Percentiles rank a stretch among this genome's conserved stretches.
Evolutionary conservation across 2,329 filamentous ascomycete species (phyloP).

Genomic region (Penicillium crustosum): DNA sequence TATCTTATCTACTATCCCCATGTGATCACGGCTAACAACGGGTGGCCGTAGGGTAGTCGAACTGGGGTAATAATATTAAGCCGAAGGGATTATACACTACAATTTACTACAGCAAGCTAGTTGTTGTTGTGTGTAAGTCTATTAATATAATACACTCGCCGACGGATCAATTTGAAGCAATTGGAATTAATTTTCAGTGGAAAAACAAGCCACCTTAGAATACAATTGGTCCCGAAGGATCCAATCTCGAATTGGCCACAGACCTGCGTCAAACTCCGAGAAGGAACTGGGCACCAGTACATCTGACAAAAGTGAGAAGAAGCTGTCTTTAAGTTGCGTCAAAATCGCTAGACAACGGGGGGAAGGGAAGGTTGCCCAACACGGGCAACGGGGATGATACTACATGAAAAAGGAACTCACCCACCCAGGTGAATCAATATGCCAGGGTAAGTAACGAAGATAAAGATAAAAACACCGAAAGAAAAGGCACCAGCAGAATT

Average conservation of each 20-base stretch:
- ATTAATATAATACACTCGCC: not conserved
- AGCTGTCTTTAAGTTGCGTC: slow-evolving; percentile 14
- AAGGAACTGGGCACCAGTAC: not conserved
- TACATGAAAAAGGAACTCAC: slow-evolving; percentile 21
- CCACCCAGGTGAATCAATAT: slow-evolving; percentile 20
- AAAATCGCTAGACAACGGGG: slow-evolving; percentile 30
- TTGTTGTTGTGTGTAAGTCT: not conserved
- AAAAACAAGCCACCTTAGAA: slow-evolving; percentile 27
- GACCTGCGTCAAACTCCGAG: slow-evolving; percentile 1
- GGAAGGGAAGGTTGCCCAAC: slow-evolving; percentile 14
- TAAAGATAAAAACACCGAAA: slow-evolving; percentile 10
- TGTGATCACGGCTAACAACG: not conserved
- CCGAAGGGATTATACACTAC: too few species aligned
- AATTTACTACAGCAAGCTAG: not conserved
- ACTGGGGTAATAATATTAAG: not conserved
- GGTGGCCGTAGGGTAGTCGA: not conserved
- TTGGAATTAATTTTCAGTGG: slow-evolving; percentile 11
- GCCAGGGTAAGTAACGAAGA: slow-evolving; percentile 16
- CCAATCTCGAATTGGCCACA: slow-evolving; percentile 24
- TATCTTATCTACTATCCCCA: not conserved
- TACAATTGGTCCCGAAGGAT: slow-evolving; percentile 32
- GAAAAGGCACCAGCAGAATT: slow-evolving; percentile 1
- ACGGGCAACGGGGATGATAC: slow-evolving; percentile 18
- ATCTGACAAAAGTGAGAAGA: slow-evolving; percentile 11
- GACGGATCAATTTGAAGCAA: not conserved